phyloP scores from a whole-genome alignment of 805 yeast species.

The Wickerhamomyces hampshirensis region DNA sequence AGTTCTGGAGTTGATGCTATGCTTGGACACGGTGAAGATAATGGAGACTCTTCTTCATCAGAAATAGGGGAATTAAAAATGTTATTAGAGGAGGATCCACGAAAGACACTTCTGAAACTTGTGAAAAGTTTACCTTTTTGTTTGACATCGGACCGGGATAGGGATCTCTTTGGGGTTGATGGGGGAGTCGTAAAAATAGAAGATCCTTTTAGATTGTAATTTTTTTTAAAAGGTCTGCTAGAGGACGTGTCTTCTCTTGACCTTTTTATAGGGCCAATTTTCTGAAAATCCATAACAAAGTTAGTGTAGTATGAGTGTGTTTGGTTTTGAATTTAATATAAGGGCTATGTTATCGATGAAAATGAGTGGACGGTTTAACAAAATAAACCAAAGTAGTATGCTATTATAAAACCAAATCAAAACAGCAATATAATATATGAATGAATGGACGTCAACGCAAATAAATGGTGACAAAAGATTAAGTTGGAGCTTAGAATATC shows the following conservation, averaged over 20 bases:
- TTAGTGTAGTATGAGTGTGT: background rate
- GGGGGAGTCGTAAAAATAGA: conserved; percentile 9
- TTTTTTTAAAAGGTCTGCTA: conserved; percentile 19
- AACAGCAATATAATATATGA: background rate
- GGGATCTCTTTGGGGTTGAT: conserved; percentile 11
- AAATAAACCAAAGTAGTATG: background rate
- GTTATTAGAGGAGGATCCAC: conserved; percentile 5
- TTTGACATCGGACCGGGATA: conserved; percentile 7
- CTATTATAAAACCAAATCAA: no score
- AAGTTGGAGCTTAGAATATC: no score
- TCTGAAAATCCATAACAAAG: conserved; percentile 7
- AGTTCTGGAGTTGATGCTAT: conserved; percentile 2
- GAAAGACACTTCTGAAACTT: conserved; percentile 20
- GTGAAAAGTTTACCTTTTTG: conserved; percentile 18
- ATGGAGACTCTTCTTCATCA: conserved; percentile 6
- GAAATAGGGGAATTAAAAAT: conserved; percentile 14
- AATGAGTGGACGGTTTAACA: background rate
- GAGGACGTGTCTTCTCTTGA: conserved; percentile 15
- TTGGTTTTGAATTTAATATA: no score
- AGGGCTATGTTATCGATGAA: no score
- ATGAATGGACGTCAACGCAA: conserved; percentile 30
- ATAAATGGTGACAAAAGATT: conserved; percentile 26
- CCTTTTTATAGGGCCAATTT: conserved; percentile 19
- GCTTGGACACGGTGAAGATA: conserved; percentile 6
- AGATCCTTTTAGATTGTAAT: conserved; percentile 8